Evolutionary conservation across 108 stramenopile genomes (phyloP).

Genomic region (Epipyxis sp.): DNA sequence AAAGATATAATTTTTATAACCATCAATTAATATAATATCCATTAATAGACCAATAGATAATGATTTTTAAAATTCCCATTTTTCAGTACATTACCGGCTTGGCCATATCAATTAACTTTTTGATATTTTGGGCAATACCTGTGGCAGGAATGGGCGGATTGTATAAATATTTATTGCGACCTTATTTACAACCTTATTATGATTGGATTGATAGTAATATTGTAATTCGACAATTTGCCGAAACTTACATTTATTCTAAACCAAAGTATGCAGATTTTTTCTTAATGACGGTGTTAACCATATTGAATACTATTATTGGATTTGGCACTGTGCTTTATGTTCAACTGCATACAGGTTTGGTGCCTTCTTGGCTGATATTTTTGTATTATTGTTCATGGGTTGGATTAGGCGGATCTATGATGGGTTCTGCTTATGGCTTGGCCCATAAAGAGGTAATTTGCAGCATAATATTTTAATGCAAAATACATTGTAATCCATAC

Average conservation of each 20-base stretch:
- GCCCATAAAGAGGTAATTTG: slow-evolving; percentile 32
- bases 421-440: slow-evolving; percentile 33
- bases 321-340: slow-evolving; percentile 1
- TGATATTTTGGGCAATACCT: slow-evolving; percentile 28
- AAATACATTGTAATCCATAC: background rate
- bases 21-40: too few relatives aligned
- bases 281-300: background rate
- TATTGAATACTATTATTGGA: background rate
- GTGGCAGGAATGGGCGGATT: slow-evolving; percentile 14
- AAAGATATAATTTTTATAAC: too few relatives aligned
- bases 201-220: background rate
- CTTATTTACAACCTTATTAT: background rate
- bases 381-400: slow-evolving; percentile 32
- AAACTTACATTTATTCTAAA: slow-evolving; percentile 15
- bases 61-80: too few relatives aligned
- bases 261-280: slow-evolving; percentile 20
- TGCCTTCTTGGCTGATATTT: slow-evolving; percentile 23
- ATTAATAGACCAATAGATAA: too few relatives aligned
- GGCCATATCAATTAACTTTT: slow-evolving; percentile 14
- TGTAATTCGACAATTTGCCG: slow-evolving; percentile 14
- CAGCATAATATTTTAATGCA: background rate
- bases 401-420: slow-evolving; percentile 26
- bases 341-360: slow-evolving; percentile 11
- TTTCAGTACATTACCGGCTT: background rate
- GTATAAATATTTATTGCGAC: background rate